Conservation (phyloP, 2,329 filamentous ascomycete species). For the Stemphylium beticola region DNA sequence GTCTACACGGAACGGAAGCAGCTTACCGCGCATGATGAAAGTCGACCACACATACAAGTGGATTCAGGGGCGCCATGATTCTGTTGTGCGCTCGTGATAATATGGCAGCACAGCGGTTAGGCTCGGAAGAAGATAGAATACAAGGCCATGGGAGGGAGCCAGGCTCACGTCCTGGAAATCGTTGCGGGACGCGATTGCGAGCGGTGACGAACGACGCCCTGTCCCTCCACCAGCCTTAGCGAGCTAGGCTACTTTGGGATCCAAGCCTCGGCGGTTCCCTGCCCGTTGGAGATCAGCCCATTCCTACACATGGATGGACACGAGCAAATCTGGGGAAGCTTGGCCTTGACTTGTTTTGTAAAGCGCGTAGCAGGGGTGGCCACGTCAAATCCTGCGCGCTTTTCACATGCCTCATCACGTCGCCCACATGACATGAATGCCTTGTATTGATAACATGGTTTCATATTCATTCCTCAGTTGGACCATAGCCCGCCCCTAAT, state of each 20-base stretch:
- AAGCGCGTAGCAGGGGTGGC: not conserved
- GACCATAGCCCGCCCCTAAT: not conserved
- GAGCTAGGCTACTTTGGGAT: conserved; percentile 19
- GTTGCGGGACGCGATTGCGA: conserved; percentile 26
- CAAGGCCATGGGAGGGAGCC: conserved; percentile 6
- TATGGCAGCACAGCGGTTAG: conserved; percentile 6
- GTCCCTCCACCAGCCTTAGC: conserved; percentile 27
- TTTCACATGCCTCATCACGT: not conserved
- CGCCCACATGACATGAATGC: conserved; percentile 7
- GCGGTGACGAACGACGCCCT: conserved; percentile 29
- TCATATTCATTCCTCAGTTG: conserved; percentile 22
- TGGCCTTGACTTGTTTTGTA: not conserved
- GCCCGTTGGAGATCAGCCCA: not conserved
- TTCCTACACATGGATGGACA: not conserved
- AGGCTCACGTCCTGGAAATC: conserved; percentile 24
- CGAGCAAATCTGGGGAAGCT: not conserved
- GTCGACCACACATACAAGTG: conserved; percentile 58
- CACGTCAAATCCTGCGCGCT: not conserved
- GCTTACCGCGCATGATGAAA: conserved; percentile 59
- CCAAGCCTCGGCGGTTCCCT: conserved; percentile 10
- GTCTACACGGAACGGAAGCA: not conserved
- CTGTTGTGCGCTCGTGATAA: conserved; percentile 19
- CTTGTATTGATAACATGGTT: conserved; percentile 13
- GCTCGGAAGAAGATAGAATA: not conserved
- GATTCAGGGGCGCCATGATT: conserved; percentile 48